phyloP scores from a whole-genome alignment of 192 early-diverging fungal genomes.

The Oehlia diaphana region DNA sequence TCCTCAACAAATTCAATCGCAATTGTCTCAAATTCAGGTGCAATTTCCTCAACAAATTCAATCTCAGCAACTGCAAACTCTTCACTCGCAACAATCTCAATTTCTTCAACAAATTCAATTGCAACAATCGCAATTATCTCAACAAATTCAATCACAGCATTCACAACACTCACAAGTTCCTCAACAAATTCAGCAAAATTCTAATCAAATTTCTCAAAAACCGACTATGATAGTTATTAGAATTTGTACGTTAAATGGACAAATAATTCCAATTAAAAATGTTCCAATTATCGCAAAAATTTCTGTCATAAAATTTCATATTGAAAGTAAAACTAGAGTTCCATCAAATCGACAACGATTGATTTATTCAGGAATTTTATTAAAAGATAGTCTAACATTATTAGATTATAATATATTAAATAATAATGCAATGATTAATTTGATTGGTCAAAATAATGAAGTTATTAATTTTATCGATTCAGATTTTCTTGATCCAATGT shows the following conservation, averaged over 20 bases:
- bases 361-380: not conserved
- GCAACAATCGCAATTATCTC: not conserved
- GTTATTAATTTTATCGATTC: not conserved
- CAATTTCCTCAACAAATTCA: not conserved
- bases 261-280: not conserved
- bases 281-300: not conserved
- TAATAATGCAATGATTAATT: not conserved
- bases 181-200: not conserved
- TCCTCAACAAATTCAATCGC: too few species aligned
- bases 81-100: not conserved
- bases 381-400: not conserved
- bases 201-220: not conserved
- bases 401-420: not conserved
- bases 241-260: not conserved
- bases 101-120: not conserved
- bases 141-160: not conserved
- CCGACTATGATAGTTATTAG: not conserved
- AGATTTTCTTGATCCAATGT: not conserved
- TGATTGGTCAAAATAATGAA: not conserved
- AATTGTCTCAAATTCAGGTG: not conserved
- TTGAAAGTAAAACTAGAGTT: not conserved
- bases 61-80: too few species aligned
- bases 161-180: not conserved
- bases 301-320: not conserved
- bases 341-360: not conserved